Conservation (phyloP, 169 alveolate genomes). For the Cryptosporidium felis region DNA sequence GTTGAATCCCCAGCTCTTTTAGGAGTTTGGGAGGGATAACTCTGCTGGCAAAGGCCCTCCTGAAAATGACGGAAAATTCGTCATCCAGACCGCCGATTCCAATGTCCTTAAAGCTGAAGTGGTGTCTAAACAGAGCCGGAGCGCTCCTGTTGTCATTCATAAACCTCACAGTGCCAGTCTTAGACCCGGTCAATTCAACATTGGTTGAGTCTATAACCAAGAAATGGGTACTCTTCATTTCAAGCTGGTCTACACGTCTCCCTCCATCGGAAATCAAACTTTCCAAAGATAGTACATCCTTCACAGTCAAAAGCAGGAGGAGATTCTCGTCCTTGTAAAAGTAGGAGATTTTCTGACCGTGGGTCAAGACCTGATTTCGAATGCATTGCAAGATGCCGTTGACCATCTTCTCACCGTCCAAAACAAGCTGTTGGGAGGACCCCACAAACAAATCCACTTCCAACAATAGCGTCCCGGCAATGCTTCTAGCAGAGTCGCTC, state of each 20-base stretch:
- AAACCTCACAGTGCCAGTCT: constrained; percentile 55
- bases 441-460: constrained; percentile 75
- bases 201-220: constrained; percentile 71
- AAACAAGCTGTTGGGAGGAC: constrained; percentile 71
- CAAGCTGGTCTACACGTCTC: constrained; percentile 7
- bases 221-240: constrained; percentile 69
- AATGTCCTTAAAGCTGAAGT: constrained; percentile 89
- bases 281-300: constrained; percentile 67
- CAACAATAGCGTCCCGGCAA: constrained; percentile 73
- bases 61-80: constrained; percentile 96
- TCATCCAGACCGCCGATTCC: constrained; percentile 93
- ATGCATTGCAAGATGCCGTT: constrained; percentile 65
- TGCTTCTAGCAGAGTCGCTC: constrained; percentile 68
- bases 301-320: constrained; percentile 70
- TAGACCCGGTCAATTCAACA: constrained; percentile 71
- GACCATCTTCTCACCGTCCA: constrained; percentile 69
- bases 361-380: constrained; percentile 72
- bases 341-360: constrained; percentile 75
- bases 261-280: not conserved
- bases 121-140: constrained; percentile 81
- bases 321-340: constrained; percentile 71
- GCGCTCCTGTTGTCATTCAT: constrained; percentile 73
- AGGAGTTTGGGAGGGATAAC: constrained; percentile 95
- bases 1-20: constrained; percentile 96
- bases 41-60: constrained; percentile 99